Conservation (phyloP, 1,139 yeast genomes). For the Protomyces arabidopsidicola region DNA sequence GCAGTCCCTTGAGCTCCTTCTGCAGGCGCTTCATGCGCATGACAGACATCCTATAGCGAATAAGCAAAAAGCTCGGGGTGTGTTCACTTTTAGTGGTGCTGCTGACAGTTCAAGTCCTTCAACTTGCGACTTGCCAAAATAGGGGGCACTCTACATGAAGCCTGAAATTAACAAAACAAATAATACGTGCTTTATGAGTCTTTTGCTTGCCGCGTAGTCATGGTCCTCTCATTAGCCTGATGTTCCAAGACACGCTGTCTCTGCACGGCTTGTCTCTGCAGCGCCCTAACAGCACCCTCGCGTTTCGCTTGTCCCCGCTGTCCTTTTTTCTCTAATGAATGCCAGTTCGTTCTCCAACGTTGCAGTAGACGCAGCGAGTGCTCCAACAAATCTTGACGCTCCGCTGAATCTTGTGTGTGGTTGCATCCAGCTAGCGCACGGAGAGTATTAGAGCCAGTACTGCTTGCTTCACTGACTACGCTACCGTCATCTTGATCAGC, state of each 20-base stretch:
- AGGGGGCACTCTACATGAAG: too few species aligned
- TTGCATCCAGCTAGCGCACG: background rate
- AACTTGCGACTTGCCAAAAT: too few species aligned
- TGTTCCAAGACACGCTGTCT: background rate
- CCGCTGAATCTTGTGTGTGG: background rate
- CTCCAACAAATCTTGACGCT: background rate
- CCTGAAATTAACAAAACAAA: too few species aligned
- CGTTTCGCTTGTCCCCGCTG: background rate
- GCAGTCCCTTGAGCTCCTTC: constrained; percentile 8
- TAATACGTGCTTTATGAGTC: background rate
- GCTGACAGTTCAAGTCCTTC: too few species aligned
- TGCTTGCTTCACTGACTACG: background rate
- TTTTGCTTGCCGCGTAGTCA: background rate
- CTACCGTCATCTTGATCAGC: background rate
- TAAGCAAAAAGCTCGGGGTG: too few species aligned
- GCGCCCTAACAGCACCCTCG: background rate
- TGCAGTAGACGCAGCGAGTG: background rate
- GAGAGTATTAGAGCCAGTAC: background rate
- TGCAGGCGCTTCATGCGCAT: constrained; percentile 14
- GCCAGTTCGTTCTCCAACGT: background rate
- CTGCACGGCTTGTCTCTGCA: background rate
- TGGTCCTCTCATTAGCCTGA: background rate
- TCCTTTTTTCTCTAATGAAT: background rate
- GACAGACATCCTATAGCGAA: constrained; percentile 3
- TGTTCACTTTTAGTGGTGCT: too few species aligned